Evolutionary conservation across 2,329 filamentous ascomycete species (phyloP), one percentile per base, ranked within the genome.

Genomic region (Coniella vitis): DNA sequence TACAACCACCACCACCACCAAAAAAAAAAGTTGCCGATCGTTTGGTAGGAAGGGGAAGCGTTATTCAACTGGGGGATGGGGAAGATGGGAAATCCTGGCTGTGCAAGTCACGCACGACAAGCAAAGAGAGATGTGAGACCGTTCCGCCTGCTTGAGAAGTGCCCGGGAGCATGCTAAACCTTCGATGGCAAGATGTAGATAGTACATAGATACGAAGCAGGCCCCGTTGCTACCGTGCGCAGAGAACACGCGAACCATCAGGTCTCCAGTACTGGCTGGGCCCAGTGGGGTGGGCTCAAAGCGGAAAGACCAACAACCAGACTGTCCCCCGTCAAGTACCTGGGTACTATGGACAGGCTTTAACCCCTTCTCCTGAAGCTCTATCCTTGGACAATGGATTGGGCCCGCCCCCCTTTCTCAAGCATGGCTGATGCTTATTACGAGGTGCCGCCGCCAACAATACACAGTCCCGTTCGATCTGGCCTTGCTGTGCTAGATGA

Each of bases 1-100:
- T n/a, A n/a, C 47, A 47, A 40, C 36, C n/a, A n/a, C n/a, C n/a
- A n/a, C n/a, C n/a, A n/a, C n/a, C n/a, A n/a, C n/a, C n/a, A n/a
- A 32, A 40, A 41, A 45, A 49, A 51, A 51, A 51, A 39, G 51
- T 38, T 51, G 45, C 32, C 51, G 48, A 53, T 53, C 51, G 13
- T 29, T 19, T 49, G 42, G 40, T 22, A 25, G 34, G 46, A 32
- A 38, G 34, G 35, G 44, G 35, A 38, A 45, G 29, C 29, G 43
- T 34, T 39, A 25, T 47, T 47, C 37, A 40, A 36, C 38, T 47
- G 38, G 31, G 44, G 37, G 39, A 47, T 19, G 25, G 41, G 32
- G 16, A 36, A 47, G 43, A 47, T 41, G 38, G 45, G 17, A 37
- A 38, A 47, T 38, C 36, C 45, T 34, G 45, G 45, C 45, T 47